Conservation (phyloP, 106 monocot genomes). For the Dendrobium nobile region DNA sequence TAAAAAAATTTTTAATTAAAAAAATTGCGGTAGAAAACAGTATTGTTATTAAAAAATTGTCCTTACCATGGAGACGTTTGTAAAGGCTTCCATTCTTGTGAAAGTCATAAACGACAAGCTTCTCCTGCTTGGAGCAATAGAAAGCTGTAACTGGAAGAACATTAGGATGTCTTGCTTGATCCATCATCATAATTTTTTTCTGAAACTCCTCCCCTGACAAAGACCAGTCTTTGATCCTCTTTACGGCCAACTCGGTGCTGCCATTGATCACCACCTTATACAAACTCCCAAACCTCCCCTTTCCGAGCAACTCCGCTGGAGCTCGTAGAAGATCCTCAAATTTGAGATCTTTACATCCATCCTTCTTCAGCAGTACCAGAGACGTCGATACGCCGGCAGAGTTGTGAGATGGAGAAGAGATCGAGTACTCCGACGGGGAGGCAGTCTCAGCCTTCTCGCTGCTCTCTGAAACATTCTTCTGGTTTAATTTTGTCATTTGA, state of each 20-base stretch:
- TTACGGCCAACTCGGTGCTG: slow-evolving; percentile 27
- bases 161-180: slow-evolving; percentile 16
- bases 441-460: neutral
- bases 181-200: slow-evolving; percentile 35
- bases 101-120: slow-evolving; percentile 50
- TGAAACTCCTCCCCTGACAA: slow-evolving; percentile 23
- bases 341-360: slow-evolving; percentile 11
- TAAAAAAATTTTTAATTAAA: too few relatives aligned
- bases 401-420: neutral
- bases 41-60: too few relatives aligned
- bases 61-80: slow-evolving; percentile 37
- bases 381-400: slow-evolving; percentile 8
- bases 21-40: too few relatives aligned
- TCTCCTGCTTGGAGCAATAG: slow-evolving; percentile 55
- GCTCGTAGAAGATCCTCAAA: slow-evolving; percentile 48
- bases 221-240: slow-evolving; percentile 33
- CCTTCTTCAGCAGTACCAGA: slow-evolving; percentile 19
- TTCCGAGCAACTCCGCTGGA: slow-evolving; percentile 48
- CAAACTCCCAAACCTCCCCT: slow-evolving; percentile 33
- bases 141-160: slow-evolving; percentile 36
- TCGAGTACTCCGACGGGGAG: slow-evolving; percentile 21
- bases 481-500: neutral
- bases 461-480: neutral
- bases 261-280: slow-evolving; percentile 39
- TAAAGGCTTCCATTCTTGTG: slow-evolving; percentile 49